These are phyloP conservation scores for Mycena latifolia DNA, from an alignment of 768 basidiomycete species.

Conservation along the genomic window DNA sequence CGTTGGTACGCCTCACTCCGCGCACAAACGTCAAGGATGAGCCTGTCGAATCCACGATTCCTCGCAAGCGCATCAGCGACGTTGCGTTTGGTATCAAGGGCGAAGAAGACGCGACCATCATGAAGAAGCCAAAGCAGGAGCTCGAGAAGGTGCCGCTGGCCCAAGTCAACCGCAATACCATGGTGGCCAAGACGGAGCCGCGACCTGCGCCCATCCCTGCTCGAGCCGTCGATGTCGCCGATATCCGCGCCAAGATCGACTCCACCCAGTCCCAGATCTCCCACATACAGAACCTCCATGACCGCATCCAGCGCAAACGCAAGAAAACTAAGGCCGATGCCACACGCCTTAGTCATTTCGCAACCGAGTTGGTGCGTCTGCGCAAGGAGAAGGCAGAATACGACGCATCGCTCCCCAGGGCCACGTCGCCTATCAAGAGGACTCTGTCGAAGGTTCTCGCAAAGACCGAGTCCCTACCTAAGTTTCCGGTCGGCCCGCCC, in stretches of 20 bases:
- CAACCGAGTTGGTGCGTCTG: conserved; percentile 31
- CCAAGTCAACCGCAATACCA: conserved; percentile 35
- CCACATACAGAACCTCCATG: conserved; percentile 15
- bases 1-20: conserved; percentile 19
- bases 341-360: conserved; percentile 26
- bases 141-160: conserved; percentile 43
- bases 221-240: conserved; percentile 24
- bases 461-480: conserved; percentile 25
- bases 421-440: conserved; percentile 35
- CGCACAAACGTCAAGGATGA: conserved; percentile 43
- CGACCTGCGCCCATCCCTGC: background rate
- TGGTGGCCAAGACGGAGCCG: conserved; percentile 14
- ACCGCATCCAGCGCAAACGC: conserved; percentile 30
- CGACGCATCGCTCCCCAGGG: conserved; percentile 37
- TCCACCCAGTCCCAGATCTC: conserved; percentile 24
- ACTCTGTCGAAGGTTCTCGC: conserved; percentile 20
- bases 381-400: conserved; percentile 30
- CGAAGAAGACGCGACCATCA: conserved; percentile 20
- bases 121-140: conserved; percentile 47
- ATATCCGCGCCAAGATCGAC: conserved; percentile 24
- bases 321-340: conserved; percentile 39
- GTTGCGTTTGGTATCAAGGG: conserved; percentile 35
- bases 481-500: conserved; percentile 1
- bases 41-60: conserved; percentile 43
- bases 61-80: conserved; percentile 54